Evolutionary conservation across 495 filamentous ascomycete species (phyloP).

Genomic region (Pyronema omphalodes): DNA sequence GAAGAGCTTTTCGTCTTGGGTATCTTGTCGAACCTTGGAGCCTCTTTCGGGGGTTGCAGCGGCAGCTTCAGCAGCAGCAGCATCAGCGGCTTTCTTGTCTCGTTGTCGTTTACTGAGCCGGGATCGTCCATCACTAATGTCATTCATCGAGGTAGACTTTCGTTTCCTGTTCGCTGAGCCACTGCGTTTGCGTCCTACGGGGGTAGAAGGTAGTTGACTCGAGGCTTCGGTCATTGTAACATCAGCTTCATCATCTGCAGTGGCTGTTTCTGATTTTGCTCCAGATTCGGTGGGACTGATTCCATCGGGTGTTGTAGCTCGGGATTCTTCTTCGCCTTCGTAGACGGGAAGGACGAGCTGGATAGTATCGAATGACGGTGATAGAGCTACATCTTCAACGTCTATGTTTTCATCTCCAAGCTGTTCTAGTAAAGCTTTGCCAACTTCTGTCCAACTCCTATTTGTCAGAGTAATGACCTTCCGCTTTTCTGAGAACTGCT

Average conservation of each 20-base stretch:
- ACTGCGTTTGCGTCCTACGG: slow-evolving; percentile 10
- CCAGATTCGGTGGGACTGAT: slow-evolving; percentile 5
- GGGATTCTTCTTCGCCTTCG: slow-evolving; percentile 16
- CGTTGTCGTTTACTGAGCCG: slow-evolving; percentile 22
- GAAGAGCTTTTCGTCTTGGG: slow-evolving; percentile 23
- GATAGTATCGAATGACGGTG: slow-evolving; percentile 25
- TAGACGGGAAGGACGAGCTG: slow-evolving; percentile 23
- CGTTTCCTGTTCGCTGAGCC: slow-evolving; percentile 22
- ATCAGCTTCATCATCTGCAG: slow-evolving; percentile 23
- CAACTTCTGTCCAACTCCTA: slow-evolving; percentile 35
- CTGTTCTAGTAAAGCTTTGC: slow-evolving; percentile 38
- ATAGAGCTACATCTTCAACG: slow-evolving; percentile 25
- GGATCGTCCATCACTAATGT: slow-evolving; percentile 17
- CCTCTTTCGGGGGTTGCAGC: slow-evolving; percentile 19
- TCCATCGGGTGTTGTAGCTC: slow-evolving; percentile 19
- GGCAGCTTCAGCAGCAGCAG: slow-evolving; percentile 17
- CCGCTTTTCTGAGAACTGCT: slow-evolving; percentile 23
- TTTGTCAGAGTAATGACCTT: slow-evolving; percentile 12
- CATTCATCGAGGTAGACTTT: slow-evolving; percentile 19
- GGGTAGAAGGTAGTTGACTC: neutral
- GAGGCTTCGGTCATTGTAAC: slow-evolving; percentile 23
- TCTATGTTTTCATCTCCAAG: slow-evolving; percentile 25
- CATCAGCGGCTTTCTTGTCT: slow-evolving; percentile 23
- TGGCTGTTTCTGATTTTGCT: slow-evolving; percentile 3
- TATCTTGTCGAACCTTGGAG: slow-evolving; percentile 20